phyloP scores from a whole-genome alignment of 768 basidiomycete species.

The Pleurotus salmoneostramineus region DNA sequence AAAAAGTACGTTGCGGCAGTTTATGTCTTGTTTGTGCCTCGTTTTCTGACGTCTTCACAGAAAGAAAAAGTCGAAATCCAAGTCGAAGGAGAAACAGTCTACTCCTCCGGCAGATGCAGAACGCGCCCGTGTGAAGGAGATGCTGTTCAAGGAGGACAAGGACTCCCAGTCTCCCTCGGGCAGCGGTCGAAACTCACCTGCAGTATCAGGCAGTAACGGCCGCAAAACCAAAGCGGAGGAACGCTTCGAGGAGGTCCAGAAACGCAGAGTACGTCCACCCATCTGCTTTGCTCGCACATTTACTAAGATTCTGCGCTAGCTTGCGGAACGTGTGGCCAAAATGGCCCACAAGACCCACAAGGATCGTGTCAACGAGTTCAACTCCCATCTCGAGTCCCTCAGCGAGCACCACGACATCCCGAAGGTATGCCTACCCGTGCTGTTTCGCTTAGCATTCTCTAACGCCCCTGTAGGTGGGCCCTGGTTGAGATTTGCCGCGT shows the following conservation, averaged over 20 bases:
- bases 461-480: conserved; percentile 60
- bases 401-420: conserved; percentile 96
- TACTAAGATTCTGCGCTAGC: conserved; percentile 34
- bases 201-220: conserved; percentile 42
- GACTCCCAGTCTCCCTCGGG: conserved; percentile 43
- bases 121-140: conserved; percentile 47
- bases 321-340: conserved; percentile 70
- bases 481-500: conserved; percentile 56
- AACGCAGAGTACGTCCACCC: conserved; percentile 55
- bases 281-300: not conserved
- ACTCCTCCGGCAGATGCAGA: conserved; percentile 29
- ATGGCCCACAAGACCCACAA: conserved; percentile 87
- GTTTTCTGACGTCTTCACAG: conserved; percentile 29
- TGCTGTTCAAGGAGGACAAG: conserved; percentile 44
- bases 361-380: conserved; percentile 90
- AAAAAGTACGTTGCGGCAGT: conserved; percentile 61
- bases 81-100: conserved; percentile 42
- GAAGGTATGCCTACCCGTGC: conserved; percentile 48
- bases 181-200: conserved; percentile 61
- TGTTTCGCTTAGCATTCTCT: conserved; percentile 5
- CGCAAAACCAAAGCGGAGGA: conserved; percentile 84
- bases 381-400: conserved; percentile 77
- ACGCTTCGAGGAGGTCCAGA: conserved; percentile 86
- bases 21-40: conserved; percentile 11
- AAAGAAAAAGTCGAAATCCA: conserved; percentile 77